Conservation (phyloP, 2,329 filamentous ascomycete genomes). For the Arthrobotrys entomopaga region DNA sequence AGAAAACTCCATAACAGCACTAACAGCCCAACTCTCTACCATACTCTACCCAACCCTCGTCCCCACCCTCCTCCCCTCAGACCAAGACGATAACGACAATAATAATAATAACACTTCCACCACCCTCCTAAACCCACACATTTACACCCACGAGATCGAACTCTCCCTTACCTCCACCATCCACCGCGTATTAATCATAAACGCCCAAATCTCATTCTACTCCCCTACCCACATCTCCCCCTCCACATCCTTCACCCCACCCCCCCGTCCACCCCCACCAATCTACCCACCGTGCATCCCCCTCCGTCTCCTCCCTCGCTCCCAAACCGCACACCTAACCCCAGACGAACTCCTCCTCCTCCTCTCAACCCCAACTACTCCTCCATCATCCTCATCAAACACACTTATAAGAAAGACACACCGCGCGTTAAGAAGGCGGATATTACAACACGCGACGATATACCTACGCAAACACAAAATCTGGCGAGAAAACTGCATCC, state of each 20-base stretch:
- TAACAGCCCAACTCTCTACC: slow-evolving; percentile 13
- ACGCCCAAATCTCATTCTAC: slow-evolving; percentile 24
- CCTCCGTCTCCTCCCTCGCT: not conserved
- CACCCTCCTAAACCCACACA: not conserved
- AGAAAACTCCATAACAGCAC: not conserved
- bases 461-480: slow-evolving; percentile 19
- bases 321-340: not conserved
- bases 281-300: not conserved
- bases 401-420: not conserved
- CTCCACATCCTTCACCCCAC: not conserved
- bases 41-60: not conserved
- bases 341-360: not conserved
- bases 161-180: slow-evolving; percentile 10
- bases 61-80: not conserved
- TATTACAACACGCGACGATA: not conserved
- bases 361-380: not conserved
- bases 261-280: not conserved
- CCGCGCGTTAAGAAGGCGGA: not conserved
- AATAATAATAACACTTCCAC: too few relatives aligned
- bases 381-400: not conserved
- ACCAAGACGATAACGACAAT: not conserved
- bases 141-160: not conserved
- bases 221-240: not conserved
- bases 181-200: slow-evolving; percentile 14
- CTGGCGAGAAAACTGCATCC: slow-evolving; percentile 20